Evolutionary conservation across 805 yeast species (phyloP).

Genomic region (Ogataea degrootiae): DNA sequence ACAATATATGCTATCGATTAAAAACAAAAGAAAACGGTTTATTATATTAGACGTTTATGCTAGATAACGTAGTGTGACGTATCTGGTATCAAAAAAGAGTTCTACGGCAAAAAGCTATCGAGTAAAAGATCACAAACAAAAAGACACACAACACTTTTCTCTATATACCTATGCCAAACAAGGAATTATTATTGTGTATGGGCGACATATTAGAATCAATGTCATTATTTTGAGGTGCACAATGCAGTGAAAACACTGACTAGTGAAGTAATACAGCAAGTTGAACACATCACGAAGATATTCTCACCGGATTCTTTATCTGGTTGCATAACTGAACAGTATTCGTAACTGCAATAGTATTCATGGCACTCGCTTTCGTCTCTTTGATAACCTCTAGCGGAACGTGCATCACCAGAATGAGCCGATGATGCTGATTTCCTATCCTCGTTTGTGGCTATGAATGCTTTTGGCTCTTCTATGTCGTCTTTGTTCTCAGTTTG

Average conservation of each 20-base stretch:
- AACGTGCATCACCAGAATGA: neutral
- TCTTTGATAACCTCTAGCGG: constrained; percentile 19
- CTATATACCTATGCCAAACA: too few species aligned
- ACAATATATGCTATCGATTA: too few species aligned
- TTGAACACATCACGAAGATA: constrained; percentile 7
- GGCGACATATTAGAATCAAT: neutral
- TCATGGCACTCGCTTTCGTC: constrained; percentile 28
- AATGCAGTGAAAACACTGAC: constrained; percentile 7
- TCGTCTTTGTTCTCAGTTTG: neutral
- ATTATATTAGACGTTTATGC: neutral
- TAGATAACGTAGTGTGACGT: too few species aligned
- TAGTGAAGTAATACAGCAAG: constrained; percentile 9
- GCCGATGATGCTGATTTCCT: neutral
- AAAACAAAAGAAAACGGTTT: neutral
- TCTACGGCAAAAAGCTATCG: too few species aligned
- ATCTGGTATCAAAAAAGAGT: too few species aligned
- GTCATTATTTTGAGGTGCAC: constrained; percentile 3
- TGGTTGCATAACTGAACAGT: constrained; percentile 2
- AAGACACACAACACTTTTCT: too few species aligned
- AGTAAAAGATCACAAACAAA: too few species aligned
- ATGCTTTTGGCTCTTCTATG: constrained; percentile 1
- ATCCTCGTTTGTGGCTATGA: constrained; percentile 8
- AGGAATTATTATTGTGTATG: neutral
- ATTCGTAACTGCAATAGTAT: constrained; percentile 18
- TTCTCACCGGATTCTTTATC: constrained; percentile 10